Evolutionary conservation across 2,329 filamentous ascomycete species (phyloP).

Genomic region (Talaromyces funiculosus): DNA sequence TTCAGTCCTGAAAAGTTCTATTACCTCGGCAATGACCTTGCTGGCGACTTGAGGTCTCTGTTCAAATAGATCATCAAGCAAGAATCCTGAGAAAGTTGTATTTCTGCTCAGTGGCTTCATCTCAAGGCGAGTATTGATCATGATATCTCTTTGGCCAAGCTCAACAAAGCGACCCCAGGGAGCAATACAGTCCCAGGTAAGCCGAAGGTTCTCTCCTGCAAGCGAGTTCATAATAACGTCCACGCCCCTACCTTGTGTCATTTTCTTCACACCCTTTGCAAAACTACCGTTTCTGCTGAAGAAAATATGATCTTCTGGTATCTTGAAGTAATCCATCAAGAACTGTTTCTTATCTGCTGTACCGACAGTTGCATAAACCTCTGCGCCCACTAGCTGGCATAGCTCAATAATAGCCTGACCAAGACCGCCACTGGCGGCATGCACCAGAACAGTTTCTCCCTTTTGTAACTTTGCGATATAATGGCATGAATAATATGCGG

Average conservation of each 20-base stretch:
- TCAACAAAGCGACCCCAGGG: conserved; percentile 19
- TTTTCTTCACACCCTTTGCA: conserved; percentile 17
- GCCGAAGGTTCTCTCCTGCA: conserved; percentile 15
- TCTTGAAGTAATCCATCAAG: conserved; percentile 18
- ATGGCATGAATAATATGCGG: conserved; percentile 17
- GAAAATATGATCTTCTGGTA: conserved; percentile 21
- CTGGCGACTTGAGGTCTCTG: conserved; percentile 10
- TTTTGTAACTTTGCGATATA: conserved; percentile 16
- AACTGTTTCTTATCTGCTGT: conserved; percentile 19
- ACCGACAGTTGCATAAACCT: conserved; percentile 22
- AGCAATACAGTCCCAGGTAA: conserved; percentile 16
- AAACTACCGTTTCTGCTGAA: conserved; percentile 20
- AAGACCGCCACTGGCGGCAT: conserved; percentile 20
- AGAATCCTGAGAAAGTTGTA: conserved; percentile 12
- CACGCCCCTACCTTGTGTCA: conserved; percentile 19
- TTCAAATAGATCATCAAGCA: conserved; percentile 15
- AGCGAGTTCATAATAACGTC: conserved; percentile 19
- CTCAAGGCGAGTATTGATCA: conserved; percentile 11
- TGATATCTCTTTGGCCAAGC: conserved; percentile 17
- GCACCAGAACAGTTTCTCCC: conserved; percentile 21
- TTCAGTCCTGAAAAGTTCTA: conserved; percentile 16
- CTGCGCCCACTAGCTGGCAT: conserved; percentile 18
- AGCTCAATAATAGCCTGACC: conserved; percentile 22
- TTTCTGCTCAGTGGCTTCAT: conserved; percentile 16
- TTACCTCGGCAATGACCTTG: conserved; percentile 14